Evolutionary conservation across 345 rosid species (phyloP).

Genomic region (Citrus australasica): DNA sequence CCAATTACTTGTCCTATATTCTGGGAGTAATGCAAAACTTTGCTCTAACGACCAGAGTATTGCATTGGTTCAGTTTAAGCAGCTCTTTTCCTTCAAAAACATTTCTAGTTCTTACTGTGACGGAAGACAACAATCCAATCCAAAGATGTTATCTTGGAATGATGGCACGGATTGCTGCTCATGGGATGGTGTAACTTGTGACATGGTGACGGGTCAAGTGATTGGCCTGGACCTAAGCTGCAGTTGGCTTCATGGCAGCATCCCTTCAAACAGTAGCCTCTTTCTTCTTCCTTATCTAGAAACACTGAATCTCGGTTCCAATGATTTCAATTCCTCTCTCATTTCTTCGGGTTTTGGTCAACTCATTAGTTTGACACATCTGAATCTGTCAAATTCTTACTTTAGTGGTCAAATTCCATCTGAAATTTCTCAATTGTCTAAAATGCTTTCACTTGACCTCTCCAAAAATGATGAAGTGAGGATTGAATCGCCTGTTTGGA

Average conservation of each 20-base stretch:
- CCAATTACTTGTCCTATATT: not conserved
- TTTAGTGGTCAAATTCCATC: not conserved
- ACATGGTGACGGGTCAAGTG: not conserved
- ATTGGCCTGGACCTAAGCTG: not conserved
- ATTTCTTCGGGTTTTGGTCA: not conserved
- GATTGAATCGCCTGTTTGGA: not conserved
- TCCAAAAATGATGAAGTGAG: not conserved
- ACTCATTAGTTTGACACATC: not conserved
- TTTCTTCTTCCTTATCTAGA: not conserved
- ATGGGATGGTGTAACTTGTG: not conserved
- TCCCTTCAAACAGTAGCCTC: not conserved
- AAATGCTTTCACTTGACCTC: not conserved
- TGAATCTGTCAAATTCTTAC: not conserved
- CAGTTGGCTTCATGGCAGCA: not conserved
- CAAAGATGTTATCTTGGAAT: not conserved
- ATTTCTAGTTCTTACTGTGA: no score
- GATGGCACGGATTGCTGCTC: not conserved
- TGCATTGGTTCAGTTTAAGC: not conserved
- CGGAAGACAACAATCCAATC: no score
- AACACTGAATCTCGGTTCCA: not conserved
- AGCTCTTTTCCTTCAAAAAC: not conserved
- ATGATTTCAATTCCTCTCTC: not conserved
- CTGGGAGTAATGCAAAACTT: not conserved
- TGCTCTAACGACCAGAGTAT: not conserved
- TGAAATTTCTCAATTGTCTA: not conserved